Evolutionary conservation across 441 rosid genomes (phyloP), one percentile per base, ranked within the genome.

Genomic region (Syzygium syzygioides): DNA sequence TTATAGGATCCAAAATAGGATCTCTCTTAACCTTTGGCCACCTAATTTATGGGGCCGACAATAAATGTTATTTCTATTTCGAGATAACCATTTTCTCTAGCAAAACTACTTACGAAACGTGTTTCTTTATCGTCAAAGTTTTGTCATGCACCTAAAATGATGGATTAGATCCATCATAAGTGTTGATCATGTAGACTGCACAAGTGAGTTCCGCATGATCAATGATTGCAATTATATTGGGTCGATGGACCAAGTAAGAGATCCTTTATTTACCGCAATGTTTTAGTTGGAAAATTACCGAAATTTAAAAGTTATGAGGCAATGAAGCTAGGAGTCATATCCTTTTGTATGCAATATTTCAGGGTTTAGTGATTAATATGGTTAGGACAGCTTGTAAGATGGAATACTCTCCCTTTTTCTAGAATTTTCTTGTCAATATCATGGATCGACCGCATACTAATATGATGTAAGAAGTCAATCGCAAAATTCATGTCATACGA

Each of bases 101-200:
- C 30, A 60, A 60, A 59, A 28, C 1, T 1, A 60, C 3, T 60
- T 60, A 60, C n/a, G 8, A 28, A 60, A 28, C 32, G 7, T 1
- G 7, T 28, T 60, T 28, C 32, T 5, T 60, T 13, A 60, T 3
- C 32, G 9, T 1, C 4, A 60, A 60, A 60, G 4, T 14, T 3
- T 28, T 28, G n/a, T 28, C 68, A 28, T 60, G 4, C 14, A 60
- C 18, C 2, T 60, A 60, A 14, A 32, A 28, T 17, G 8, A 13
- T 60, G 66, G 32, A 59, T 3, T 3, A 2, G 1, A 59, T 59
- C 14, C 30, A 59, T 26, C 30, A 59, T 59, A 12, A 0, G 0
- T 3, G 15, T 59, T 26, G 7, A 26, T 59, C 3, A 1, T 59
- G 64, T 5, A 12, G 3, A 3, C 1, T 1, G 14, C 7, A 26